A percentile compares a stretch with the other conserved stretches of the same genome.
Evolutionary conservation across 352 stramenopile species (phyloP).

Genomic region (Phytophthora crassamura): DNA sequence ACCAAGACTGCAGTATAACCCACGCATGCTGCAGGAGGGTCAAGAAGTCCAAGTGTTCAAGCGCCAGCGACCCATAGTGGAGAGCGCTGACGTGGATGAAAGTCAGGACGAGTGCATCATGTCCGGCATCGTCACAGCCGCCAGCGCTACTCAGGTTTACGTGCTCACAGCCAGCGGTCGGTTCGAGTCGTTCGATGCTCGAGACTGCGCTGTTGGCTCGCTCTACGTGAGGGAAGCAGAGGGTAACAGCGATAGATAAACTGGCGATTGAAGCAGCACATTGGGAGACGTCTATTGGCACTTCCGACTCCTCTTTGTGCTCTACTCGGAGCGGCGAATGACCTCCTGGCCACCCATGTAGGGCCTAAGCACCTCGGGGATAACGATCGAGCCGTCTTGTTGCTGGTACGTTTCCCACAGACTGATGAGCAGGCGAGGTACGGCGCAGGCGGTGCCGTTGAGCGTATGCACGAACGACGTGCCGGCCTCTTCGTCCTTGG

Average conservation of each 20-base stretch:
- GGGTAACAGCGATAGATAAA: constrained; percentile 18
- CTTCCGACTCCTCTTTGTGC: constrained; percentile 16
- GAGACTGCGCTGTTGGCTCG: constrained; percentile 50
- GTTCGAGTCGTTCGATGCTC: constrained; percentile 52
- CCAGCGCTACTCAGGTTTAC: constrained; percentile 55
- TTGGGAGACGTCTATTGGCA: constrained; percentile 29
- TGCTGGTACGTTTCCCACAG: constrained; percentile 89
- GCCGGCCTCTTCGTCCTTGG: constrained; percentile 48
- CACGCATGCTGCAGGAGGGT: constrained; percentile 63
- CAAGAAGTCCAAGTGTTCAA: constrained; percentile 57
- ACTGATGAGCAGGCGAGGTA: constrained; percentile 85
- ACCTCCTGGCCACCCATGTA: constrained; percentile 84
- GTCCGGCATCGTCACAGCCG: constrained; percentile 58
- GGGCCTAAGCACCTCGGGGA: constrained; percentile 78
- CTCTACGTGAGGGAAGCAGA: constrained; percentile 38
- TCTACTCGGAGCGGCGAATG: constrained; percentile 45
- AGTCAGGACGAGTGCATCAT: constrained; percentile 34
- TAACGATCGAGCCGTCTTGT: constrained; percentile 75
- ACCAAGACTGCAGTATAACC: constrained; percentile 51
- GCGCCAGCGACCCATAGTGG: constrained; percentile 11
- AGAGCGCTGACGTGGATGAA: constrained; percentile 3
- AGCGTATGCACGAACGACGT: constrained; percentile 89
- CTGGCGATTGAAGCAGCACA: no score
- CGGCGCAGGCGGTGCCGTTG: constrained; percentile 86
- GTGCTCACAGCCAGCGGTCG: constrained; percentile 40